Evolutionary conservation across 176 grass and related monocot species (phyloP).

Genomic region (Cenchrus americanus): DNA sequence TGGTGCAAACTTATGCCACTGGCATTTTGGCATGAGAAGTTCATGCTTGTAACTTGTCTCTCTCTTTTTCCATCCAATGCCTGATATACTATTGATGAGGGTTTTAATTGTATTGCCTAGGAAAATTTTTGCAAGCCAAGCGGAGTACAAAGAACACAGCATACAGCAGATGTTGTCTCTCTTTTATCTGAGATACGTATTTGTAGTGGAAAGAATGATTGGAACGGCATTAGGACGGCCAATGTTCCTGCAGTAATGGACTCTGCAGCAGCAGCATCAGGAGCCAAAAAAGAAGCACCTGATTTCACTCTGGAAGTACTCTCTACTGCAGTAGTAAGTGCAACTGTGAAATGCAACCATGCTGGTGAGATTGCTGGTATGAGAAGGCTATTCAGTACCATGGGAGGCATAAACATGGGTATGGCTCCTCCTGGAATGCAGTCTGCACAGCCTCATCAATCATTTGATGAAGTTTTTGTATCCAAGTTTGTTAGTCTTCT

Average conservation of each 20-base stretch:
- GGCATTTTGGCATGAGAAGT: slow-evolving; percentile 22
- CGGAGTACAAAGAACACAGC: slow-evolving; percentile 93
- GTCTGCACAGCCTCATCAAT: slow-evolving; percentile 66
- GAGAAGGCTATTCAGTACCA: slow-evolving; percentile 95
- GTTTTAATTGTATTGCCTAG: slow-evolving; percentile 47
- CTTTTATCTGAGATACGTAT: slow-evolving; percentile 99
- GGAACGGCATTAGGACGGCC: slow-evolving; percentile 93
- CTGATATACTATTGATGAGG: slow-evolving; percentile 26
- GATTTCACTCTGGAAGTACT: slow-evolving; percentile 95
- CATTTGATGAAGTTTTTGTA: slow-evolving; percentile 95
- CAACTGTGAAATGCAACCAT: slow-evolving; percentile 97
- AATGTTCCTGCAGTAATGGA: slow-evolving; percentile 96
- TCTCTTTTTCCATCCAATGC: slow-evolving; percentile 19
- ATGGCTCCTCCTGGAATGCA: slow-evolving; percentile 54
- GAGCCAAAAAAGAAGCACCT: slow-evolving; percentile 88
- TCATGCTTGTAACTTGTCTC: slow-evolving; percentile 20
- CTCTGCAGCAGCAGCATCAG: slow-evolving; percentile 96
- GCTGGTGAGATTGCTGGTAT: slow-evolving; percentile 97
- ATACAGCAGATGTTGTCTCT: slow-evolving; percentile 97
- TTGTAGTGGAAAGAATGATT: slow-evolving; percentile 97
- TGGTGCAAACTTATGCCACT: slow-evolving; percentile 4
- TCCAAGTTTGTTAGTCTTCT: slow-evolving; percentile 85
- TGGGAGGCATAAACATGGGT: slow-evolving; percentile 86
- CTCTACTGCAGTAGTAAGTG: slow-evolving; percentile 97
- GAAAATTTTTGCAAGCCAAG: slow-evolving; percentile 99